Conservation (phyloP, 148 eudicot species). For the Fagopyrum tataricum region DNA sequence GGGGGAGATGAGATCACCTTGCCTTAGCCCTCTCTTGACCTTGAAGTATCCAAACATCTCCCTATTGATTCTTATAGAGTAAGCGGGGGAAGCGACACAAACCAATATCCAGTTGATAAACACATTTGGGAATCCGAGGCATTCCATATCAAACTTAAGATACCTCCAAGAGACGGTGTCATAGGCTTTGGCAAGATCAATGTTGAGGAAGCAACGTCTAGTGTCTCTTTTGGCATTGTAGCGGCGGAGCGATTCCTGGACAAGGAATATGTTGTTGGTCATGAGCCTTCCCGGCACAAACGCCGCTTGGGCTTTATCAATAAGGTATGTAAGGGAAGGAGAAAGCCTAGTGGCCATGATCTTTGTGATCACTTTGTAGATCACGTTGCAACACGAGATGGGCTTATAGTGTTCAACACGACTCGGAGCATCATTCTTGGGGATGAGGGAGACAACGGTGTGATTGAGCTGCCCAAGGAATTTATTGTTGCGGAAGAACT, state of each 20-base stretch:
- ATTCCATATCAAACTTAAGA: background rate
- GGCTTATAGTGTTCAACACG: too few relatives aligned
- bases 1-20: background rate
- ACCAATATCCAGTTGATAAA: background rate
- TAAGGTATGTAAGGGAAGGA: too few relatives aligned
- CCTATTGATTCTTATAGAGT: background rate
- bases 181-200: background rate
- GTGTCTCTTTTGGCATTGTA: background rate
- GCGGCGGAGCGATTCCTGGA: background rate
- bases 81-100: background rate
- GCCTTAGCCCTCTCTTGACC: too few relatives aligned
- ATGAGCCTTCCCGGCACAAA: too few relatives aligned
- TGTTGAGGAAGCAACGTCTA: background rate
- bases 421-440: too few relatives aligned
- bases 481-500: too few relatives aligned
- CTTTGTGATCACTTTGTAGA: too few relatives aligned
- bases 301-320: too few relatives aligned
- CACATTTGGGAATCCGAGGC: background rate
- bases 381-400: too few relatives aligned
- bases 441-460: too few relatives aligned
- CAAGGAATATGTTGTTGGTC: background rate
- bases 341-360: too few relatives aligned
- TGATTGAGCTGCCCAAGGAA: too few relatives aligned
- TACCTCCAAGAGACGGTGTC: background rate
- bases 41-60: background rate